A percentile compares a stretch with the other conserved stretches of the same genome.
phyloP scores from a whole-genome alignment of 2,329 filamentous ascomycete genomes.

The Endocalyx cinctus region DNA sequence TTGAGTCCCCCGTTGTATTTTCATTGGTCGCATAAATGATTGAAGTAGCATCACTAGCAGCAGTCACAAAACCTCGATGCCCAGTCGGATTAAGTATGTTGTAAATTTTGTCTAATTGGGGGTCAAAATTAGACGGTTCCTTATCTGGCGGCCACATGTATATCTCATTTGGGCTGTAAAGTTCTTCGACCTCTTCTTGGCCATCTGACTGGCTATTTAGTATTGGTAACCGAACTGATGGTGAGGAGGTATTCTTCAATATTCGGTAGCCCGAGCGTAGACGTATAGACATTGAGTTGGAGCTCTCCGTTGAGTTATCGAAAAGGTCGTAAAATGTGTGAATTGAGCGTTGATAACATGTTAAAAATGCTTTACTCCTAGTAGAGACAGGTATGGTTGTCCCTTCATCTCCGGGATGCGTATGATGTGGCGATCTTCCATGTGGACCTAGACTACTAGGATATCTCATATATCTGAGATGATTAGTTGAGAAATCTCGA shows the following conservation, averaged over 20 bases:
- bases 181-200: slow-evolving; percentile 4
- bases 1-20: slow-evolving; percentile 1
- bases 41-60: slow-evolving; percentile 21
- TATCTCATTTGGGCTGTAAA: slow-evolving; percentile 17
- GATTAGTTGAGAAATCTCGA: neutral
- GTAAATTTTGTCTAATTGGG: slow-evolving; percentile 13
- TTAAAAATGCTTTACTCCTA: slow-evolving; percentile 48
- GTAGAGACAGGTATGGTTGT: slow-evolving; percentile 39
- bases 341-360: slow-evolving; percentile 49
- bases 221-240: neutral
- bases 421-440: slow-evolving; percentile 35
- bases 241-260: slow-evolving; percentile 21
- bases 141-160: slow-evolving; percentile 22
- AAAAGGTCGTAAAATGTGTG: slow-evolving; percentile 57
- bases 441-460: slow-evolving; percentile 17
- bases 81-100: slow-evolving; percentile 18
- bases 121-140: slow-evolving; percentile 2
- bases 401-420: slow-evolving; percentile 46
- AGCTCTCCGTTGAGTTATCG: slow-evolving; percentile 37
- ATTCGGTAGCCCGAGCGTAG: slow-evolving; percentile 46
- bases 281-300: slow-evolving; percentile 35
- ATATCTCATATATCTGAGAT: neutral
- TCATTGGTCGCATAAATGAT: slow-evolving; percentile 22
- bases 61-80: slow-evolving; percentile 12
- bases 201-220: neutral